Evolutionary conservation across 371 early-diverging fungal species (phyloP).

Genomic region (Dichotomocladium elegans): DNA sequence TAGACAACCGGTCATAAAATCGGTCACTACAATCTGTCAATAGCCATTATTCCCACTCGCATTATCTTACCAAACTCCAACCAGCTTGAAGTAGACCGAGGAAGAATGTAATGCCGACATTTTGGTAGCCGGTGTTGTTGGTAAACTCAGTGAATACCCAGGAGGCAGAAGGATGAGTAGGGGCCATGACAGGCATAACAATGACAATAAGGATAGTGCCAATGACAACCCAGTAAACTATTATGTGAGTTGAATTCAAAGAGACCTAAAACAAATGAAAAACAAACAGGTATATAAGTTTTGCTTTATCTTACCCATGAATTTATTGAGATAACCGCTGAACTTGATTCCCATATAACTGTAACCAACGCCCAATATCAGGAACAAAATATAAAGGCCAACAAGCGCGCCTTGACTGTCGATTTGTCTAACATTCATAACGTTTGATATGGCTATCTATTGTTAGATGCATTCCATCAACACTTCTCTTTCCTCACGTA

Average conservation of each 20-base stretch:
- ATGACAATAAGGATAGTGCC: conserved; percentile 36
- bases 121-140: conserved; percentile 32
- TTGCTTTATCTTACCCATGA: conserved; percentile 29
- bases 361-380: conserved; percentile 13
- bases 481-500: conserved; percentile 1
- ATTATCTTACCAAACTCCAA: conserved; percentile 23
- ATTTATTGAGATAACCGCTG: conserved; percentile 24
- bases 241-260: no score
- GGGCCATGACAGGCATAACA: conserved; percentile 32
- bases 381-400: conserved; percentile 26
- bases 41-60: no score
- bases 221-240: conserved; percentile 27
- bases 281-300: background rate
- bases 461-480: background rate
- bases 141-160: conserved; percentile 39
- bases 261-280: no score
- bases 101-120: conserved; percentile 26
- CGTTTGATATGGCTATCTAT: conserved; percentile 15
- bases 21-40: no score
- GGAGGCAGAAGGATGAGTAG: conserved; percentile 21
- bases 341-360: conserved; percentile 26
- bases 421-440: conserved; percentile 13
- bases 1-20: background rate
- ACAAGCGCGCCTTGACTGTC: conserved; percentile 28
- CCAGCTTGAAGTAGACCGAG: conserved; percentile 36